phyloP scores from a whole-genome alignment of 2,329 filamentous ascomycete species.

The Pseudophaeomoniella oleicola region DNA sequence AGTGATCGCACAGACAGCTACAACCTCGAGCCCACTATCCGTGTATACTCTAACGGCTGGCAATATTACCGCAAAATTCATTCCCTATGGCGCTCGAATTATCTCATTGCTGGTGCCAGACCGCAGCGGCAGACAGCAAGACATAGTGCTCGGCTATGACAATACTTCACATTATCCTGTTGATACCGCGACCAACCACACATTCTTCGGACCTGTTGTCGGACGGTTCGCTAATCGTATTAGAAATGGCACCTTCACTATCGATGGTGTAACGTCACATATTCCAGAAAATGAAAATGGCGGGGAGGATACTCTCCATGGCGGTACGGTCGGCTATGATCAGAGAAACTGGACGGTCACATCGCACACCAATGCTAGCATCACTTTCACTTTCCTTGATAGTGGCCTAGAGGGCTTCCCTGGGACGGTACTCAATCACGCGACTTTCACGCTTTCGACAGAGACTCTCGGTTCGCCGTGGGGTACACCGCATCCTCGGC shows the following conservation, averaged over 20 bases:
- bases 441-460: constrained; percentile 28
- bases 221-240: constrained; percentile 1
- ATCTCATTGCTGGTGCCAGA: constrained; percentile 35
- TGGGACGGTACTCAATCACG: constrained; percentile 30
- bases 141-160: constrained; percentile 37
- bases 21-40: constrained; percentile 19
- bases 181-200: constrained; percentile 31
- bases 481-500: constrained; percentile 21
- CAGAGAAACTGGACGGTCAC: constrained; percentile 34
- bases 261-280: constrained; percentile 32
- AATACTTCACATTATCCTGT: constrained; percentile 26
- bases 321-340: constrained; percentile 32
- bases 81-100: constrained; percentile 32
- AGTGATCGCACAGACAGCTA: constrained; percentile 2
- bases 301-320: constrained; percentile 38
- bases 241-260: constrained; percentile 39
- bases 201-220: constrained; percentile 23
- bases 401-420: constrained; percentile 28
- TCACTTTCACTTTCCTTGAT: constrained; percentile 33
- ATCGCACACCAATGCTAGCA: constrained; percentile 21
- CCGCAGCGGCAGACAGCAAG: constrained; percentile 31
- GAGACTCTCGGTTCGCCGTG: constrained; percentile 19
- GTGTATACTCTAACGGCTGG: constrained; percentile 30
- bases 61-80: constrained; percentile 33
- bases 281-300: constrained; percentile 36